Base-by-base conservation (phyloP, 306 rosid species). In the Corylus avellana region DNA sequence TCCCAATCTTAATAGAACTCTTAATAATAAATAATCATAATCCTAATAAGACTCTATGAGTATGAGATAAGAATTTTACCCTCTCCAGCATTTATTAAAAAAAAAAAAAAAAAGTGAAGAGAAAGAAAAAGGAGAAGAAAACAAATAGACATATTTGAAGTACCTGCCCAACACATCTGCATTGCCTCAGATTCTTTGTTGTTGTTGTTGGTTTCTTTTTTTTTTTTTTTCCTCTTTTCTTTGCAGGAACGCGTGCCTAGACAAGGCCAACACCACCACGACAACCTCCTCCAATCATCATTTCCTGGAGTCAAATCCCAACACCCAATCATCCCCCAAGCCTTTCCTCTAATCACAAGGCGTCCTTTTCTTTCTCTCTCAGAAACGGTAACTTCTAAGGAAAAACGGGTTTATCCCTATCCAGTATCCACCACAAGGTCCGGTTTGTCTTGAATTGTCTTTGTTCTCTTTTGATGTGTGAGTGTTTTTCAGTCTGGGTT, bases 371-470 rank as follows among this genome's bases (percentile, higher is more conserved):
- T 25, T 62, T 13, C 69, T 27, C 44, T 13, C n/a, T 4, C 69
- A 32, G 17, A 13, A 16, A 14, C 3, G 5, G 7, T 53, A 16
- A 1, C 7, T 49, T 49, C 53, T 12, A 49, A 49, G 53, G 53
- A 49, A 49, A 49, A 49, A 11, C 53, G 53, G 53, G 27, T 13
- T 29, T 62, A 5, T 62, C 9, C n/a, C 10, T 3, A 11, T n/a
- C 51, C 51, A 42, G 3, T 3, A 11, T 10, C 72, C 51, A 42
- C n/a, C 72, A n/a, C 27, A 42, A 68, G 72, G 29, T 68, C 25
- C 50, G 9, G 51, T 77, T 1, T 74, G 75, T 72, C 78, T 64
- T 66, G 25, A 2, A 47, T 70, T 70, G 22, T 68, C 50, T 68
- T 3, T 48, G 17, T 74, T 73, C 8, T 67, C 16, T 35, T 53